Evolutionary conservation across 1,284 basidiomycete genomes (phyloP), one percentile per base, ranked within the genome.

Genomic region (Sporisorium sorghi): DNA sequence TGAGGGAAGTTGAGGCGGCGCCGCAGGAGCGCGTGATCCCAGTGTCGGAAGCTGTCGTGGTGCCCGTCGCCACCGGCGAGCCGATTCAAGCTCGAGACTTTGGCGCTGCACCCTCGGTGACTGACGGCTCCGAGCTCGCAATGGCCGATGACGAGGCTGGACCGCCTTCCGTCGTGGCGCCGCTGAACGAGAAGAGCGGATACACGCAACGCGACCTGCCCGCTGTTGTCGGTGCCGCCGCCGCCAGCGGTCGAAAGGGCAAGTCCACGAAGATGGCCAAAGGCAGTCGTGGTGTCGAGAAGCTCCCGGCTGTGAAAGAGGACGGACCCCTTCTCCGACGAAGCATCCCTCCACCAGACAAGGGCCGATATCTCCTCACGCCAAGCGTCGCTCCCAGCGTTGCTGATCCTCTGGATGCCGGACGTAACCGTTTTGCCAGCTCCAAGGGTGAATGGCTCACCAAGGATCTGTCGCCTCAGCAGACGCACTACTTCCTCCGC

Each of bases 401-500:
- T n/a, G 69, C 68, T 26, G 73, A 76, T 26, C 63, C 73, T 3
- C 47, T 75, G 30, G 63, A 71, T 32, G 62, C 57, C 12, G 67
- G 73, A 5, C 59, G 67, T 12, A 61, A 37, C 24, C 50, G 48
- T 24, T 21, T 37, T 5, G 44, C 56, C 17, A 49, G 21, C 43
- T 43, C 52, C 17, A 52, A 62, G 49, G 73, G 69, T 11, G 54
- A 71, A 15, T 82, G 80, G 80, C 76, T 80, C 21, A 43, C 75
- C 32, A 65, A 73, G 35, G 70, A 73, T 35, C 54, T 82, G 15
- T 53, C 72, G 23, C 67, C 78, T 2, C 73, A 81, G 65, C 73
- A 80, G 58, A 70, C 66, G 8, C 76, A 82, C 68, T 83, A 80
- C 66, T 75, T 83, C 54, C 43, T 83, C 47, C 77, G 78, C 28